phyloP scores from a whole-genome alignment of 2,329 filamentous ascomycete genomes.

The Xylariaceae sp. region DNA sequence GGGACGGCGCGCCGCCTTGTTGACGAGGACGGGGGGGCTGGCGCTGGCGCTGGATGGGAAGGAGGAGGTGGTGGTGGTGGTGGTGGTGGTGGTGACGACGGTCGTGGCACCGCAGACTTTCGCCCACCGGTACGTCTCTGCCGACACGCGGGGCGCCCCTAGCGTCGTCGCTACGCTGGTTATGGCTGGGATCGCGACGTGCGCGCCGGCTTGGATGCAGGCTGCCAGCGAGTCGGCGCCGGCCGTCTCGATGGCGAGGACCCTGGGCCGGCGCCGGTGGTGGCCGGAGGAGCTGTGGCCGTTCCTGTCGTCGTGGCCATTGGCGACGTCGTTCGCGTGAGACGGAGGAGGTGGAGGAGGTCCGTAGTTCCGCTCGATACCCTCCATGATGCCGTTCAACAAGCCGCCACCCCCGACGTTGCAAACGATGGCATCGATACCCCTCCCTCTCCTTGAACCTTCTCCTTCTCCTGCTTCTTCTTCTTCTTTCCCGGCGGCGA shows the following conservation, averaged over 20 bases:
- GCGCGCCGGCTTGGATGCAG: conserved; percentile 60
- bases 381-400: conserved; percentile 76
- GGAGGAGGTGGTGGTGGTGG: conserved; percentile 4
- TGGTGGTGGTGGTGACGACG: no score
- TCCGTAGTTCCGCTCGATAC: conserved; percentile 56
- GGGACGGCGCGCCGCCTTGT: neutral
- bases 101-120: conserved; percentile 33
- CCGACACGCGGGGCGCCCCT: conserved; percentile 74
- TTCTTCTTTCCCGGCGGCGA: conserved; percentile 28
- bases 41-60: neutral
- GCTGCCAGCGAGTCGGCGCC: conserved; percentile 74
- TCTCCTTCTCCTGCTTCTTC: conserved; percentile 19
- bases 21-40: neutral
- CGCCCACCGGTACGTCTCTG: conserved; percentile 70
- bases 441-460: conserved; percentile 22
- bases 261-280: conserved; percentile 46
- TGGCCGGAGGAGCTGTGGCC: conserved; percentile 25
- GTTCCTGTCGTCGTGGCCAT: no score
- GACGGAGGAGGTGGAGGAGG: neutral
- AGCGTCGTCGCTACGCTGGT: conserved; percentile 77
- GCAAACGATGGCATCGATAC: conserved; percentile 74
- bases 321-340: neutral
- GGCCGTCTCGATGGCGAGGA: conserved; percentile 77
- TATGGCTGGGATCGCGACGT: conserved; percentile 72
- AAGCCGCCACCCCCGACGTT: conserved; percentile 82